A percentile compares a stretch with the other conserved stretches of the same genome.
Evolutionary conservation across 768 basidiomycete genomes (phyloP).

Genomic region (Austroboletus eburneus): DNA sequence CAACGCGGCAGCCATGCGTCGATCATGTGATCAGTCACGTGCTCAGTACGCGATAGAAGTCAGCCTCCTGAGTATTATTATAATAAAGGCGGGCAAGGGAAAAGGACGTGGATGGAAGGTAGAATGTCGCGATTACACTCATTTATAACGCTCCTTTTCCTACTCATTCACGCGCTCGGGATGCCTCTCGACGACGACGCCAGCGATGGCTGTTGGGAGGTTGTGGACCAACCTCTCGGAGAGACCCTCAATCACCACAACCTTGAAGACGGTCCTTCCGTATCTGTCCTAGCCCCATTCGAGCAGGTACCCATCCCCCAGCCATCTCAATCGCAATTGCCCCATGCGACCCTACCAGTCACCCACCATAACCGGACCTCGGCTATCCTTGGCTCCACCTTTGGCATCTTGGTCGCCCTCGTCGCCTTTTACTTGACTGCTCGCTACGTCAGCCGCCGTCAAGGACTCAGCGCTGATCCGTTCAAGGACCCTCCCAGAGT

Average conservation of each 20-base stretch:
- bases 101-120: background rate
- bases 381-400: conserved; percentile 13
- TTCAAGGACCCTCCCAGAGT: conserved; percentile 11
- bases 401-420: conserved; percentile 15
- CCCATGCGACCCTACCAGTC: conserved; percentile 10
- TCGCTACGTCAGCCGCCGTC: conserved; percentile 14
- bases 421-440: background rate
- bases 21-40: conserved; percentile 19
- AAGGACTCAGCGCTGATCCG: conserved; percentile 2
- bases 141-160: conserved; percentile 15
- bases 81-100: conserved; percentile 6
- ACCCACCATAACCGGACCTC: conserved; percentile 5
- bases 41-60: conserved; percentile 7
- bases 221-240: too few relatives aligned
- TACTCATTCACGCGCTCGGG: background rate
- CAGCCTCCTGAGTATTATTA: conserved; percentile 12
- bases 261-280: conserved; percentile 2
- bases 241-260: background rate
- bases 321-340: conserved; percentile 6
- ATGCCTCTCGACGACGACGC: conserved; percentile 14
- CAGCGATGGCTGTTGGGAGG: background rate
- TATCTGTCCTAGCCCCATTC: conserved; percentile 12
- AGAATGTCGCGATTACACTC: conserved; percentile 18
- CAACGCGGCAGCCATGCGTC: conserved; percentile 7
- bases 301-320: conserved; percentile 6